Evolutionary conservation across 441 rosid species (phyloP), one percentile per base, ranked within the genome.

Genomic region (Adansonia gregorii): DNA sequence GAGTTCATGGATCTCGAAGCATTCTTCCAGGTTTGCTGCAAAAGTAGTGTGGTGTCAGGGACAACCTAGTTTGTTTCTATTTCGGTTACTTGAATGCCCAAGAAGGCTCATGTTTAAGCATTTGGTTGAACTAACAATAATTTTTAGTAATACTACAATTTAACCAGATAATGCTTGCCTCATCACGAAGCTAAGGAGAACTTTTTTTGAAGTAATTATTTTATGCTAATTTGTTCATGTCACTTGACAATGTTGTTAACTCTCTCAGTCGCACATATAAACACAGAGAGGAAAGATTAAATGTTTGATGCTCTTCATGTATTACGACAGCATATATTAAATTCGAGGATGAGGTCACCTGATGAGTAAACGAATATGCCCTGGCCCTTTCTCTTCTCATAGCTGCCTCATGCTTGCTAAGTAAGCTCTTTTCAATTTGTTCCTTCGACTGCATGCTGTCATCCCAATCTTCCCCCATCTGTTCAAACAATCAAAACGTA

Each of bases 381-480:
- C 88, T 73, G 17, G 89, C 88, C 66, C 86, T 79, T 82, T 91
- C 95, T 78, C 93, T 88, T 85, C 91, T 85, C 95, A 87, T 88
- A 31, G 91, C 65, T 0, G 92, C 95, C 78, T 89, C 91, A 55
- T 87, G 82, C 86, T 84, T 91, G 83, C 85, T 85, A 66, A 88
- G 80, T 81, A 89, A 72, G 78, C 83, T 84, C 0, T 88, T 85
- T 79, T 91, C 93, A 2, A 86, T 63, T 84, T 89, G 89, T 78
- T 88, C 89, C 88, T 89, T 89, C 0, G 95, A 91, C 83, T 87
- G 93, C 60, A 82, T 67, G 79, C 92, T 89, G 72, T 82, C 82
- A 65, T 89, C 89, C 95, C 95, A 91, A 8, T 89, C 88, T 76
- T 86, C 90, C 20, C 90, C 93, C 67, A 86, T 87, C 95, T 91